Conservation (phyloP, 1,284 basidiomycete genomes). For the Ustilago cynodontis region DNA sequence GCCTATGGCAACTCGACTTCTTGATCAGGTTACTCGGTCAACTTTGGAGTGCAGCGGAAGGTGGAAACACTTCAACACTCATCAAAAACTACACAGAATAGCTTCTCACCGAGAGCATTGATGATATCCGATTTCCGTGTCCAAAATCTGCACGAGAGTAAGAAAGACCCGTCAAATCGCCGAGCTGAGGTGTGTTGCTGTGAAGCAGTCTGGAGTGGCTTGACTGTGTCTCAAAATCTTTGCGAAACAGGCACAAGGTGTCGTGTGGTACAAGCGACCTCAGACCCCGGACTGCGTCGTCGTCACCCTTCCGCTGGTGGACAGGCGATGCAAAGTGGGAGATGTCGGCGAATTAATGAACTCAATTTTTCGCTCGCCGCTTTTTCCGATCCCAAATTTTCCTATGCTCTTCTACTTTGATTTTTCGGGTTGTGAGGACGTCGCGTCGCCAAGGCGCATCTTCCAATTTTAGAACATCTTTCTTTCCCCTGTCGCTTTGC, state of each 20-base stretch:
- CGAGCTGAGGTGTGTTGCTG: background rate
- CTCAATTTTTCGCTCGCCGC: slow-evolving; percentile 6
- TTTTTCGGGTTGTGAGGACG: background rate
- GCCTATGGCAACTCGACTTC: background rate
- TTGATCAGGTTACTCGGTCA: background rate
- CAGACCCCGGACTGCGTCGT: too few species aligned
- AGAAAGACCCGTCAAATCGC: background rate
- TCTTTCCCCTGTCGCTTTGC: background rate
- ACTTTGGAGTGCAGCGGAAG: too few species aligned
- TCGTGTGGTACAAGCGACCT: background rate
- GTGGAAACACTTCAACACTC: too few species aligned
- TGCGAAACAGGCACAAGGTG: background rate
- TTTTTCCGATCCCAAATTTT: background rate
- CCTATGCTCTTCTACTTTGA: background rate
- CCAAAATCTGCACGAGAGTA: too few species aligned
- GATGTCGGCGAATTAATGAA: slow-evolving; percentile 1
- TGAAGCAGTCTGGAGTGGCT: too few species aligned
- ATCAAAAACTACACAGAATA: background rate
- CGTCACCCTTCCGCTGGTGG: too few species aligned
- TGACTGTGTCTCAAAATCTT: too few species aligned
- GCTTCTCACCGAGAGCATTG: background rate
- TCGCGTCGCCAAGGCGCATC: slow-evolving; percentile 5
- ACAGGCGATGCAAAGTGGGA: background rate
- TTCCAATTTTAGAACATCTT: slow-evolving; percentile 8
- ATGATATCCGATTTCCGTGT: slow-evolving; percentile 1